Conservation (phyloP, 1,139 yeast genomes). For the Nakaseomyces nivariensis region DNA sequence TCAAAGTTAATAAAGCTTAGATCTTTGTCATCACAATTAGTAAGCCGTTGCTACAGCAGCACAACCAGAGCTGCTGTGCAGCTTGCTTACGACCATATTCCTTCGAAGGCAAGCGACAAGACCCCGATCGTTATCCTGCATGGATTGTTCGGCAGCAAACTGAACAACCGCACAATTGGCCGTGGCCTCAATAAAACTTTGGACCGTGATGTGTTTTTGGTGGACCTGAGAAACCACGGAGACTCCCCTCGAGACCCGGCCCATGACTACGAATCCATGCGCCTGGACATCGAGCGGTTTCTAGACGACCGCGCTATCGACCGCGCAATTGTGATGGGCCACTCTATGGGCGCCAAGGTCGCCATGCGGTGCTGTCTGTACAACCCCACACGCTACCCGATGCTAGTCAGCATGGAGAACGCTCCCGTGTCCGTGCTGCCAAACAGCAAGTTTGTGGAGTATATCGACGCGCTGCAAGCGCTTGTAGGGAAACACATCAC, state of each 20-base stretch:
- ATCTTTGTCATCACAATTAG: too few species aligned
- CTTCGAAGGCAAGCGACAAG: conserved; percentile 20
- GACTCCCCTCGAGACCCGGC: conserved; percentile 64
- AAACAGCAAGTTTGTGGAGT: conserved; percentile 52
- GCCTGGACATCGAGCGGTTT: conserved; percentile 76
- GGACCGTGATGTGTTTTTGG: conserved; percentile 48
- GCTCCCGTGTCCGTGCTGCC: conserved; percentile 69
- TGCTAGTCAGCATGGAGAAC: conserved; percentile 75
- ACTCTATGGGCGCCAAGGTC: conserved; percentile 95
- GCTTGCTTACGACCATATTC: conserved; percentile 36
- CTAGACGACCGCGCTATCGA: conserved; percentile 36
- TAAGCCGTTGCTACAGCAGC: too few species aligned
- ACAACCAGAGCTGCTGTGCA: conserved; percentile 25
- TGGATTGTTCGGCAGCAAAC: conserved; percentile 79
- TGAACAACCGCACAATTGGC: conserved; percentile 70
- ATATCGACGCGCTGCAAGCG: conserved; percentile 51
- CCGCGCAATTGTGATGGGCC: conserved; percentile 67
- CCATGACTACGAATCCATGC: conserved; percentile 72
- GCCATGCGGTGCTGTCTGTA: conserved; percentile 81
- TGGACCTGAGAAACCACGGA: conserved; percentile 88
- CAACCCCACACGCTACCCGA: conserved; percentile 51
- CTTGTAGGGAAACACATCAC: conserved; percentile 41
- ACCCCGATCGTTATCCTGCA: conserved; percentile 68
- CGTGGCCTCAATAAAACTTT: conserved; percentile 33
- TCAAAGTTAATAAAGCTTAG: too few species aligned